A percentile compares a stretch with the other conserved stretches of the same genome.
Evolutionary conservation across 257 asterid genomes (phyloP).

Genomic region (Eucommia ulmoides): DNA sequence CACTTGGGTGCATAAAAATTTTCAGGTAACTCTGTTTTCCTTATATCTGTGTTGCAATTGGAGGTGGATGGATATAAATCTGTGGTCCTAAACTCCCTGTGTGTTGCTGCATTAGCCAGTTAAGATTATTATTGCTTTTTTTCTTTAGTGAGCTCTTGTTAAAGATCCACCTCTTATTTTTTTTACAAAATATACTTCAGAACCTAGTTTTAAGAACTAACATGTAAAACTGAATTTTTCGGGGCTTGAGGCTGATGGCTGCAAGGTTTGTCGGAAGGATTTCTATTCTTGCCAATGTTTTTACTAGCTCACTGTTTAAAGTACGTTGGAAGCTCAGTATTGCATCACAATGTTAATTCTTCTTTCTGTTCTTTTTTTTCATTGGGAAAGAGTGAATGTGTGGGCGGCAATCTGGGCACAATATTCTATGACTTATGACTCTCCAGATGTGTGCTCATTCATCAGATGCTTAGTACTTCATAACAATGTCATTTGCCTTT

Average conservation of each 20-base stretch:
- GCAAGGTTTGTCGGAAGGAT: background rate
- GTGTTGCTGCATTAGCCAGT: background rate
- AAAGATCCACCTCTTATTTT: background rate
- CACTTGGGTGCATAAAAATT: conserved; percentile 2
- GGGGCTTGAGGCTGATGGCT: background rate
- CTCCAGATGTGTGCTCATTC: background rate
- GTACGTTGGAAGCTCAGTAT: too few relatives aligned
- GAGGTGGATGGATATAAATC: background rate
- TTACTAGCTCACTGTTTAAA: too few relatives aligned
- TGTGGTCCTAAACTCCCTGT: background rate
- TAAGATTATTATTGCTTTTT: background rate
- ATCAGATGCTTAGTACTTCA: background rate
- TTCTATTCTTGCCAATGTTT: background rate
- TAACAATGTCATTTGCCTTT: background rate
- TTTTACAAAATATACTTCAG: too few relatives aligned
- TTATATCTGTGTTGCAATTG: background rate
- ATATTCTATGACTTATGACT: background rate
- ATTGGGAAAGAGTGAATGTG: too few relatives aligned
- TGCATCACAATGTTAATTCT: too few relatives aligned
- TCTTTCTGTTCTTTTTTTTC: too few relatives aligned
- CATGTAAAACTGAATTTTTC: too few relatives aligned
- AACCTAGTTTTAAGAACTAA: too few relatives aligned
- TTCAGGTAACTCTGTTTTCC: background rate
- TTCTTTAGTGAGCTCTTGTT: too few relatives aligned
- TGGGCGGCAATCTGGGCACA: background rate